Evolutionary conservation across 306 rosid species (phyloP), one percentile per base, ranked within the genome.

Genomic region (Castanea crenata): DNA sequence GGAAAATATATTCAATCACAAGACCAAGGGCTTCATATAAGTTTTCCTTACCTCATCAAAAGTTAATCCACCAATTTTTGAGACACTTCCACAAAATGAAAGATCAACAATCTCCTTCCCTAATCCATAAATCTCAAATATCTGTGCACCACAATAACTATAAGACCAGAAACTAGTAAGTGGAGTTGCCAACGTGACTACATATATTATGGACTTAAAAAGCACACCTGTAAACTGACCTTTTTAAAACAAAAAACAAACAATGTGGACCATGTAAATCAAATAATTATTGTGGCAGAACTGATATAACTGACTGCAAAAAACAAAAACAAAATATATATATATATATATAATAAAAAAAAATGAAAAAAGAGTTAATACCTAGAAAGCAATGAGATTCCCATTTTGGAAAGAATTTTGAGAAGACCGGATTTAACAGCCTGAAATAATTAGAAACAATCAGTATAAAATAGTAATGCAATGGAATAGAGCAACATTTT

Each of bases 121-220:
- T 41, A 95, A 74, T 80, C 99, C 99, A 88, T 95, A 95, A 54
- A 95, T 82, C 89, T 95, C 99, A 82, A 95, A 95, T 80, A 95
- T 93, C 85, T 95, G 99, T 75, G 99, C 99, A 73, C 99, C 99
- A 56, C 98, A 95, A 86, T 95, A 95, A 86, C 99, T 95, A 75
- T 29, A 70, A 67, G 23, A 83, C 82, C 77, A 41, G 83, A 88
- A 77, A 83, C 77, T 35, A 78, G 78, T 71, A 82, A 87, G 79
- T 52, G 21, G 34, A 82, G 64, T 82, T 71, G 74, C 58, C 73
- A 79, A 73, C 63, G 75, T 69, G 58, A 54, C 78, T 56, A 46
- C 31, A 73, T 14, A 69, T 46, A 77, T 3, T 34, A 82, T 20
- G 51, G 23, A 69, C 6, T 63, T 25, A 61, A 29, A 10, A 29